A percentile compares a stretch with the other conserved stretches of the same genome.
phyloP scores from a whole-genome alignment of 208 protist species.

The Acanthamoeba culbertsoni region DNA sequence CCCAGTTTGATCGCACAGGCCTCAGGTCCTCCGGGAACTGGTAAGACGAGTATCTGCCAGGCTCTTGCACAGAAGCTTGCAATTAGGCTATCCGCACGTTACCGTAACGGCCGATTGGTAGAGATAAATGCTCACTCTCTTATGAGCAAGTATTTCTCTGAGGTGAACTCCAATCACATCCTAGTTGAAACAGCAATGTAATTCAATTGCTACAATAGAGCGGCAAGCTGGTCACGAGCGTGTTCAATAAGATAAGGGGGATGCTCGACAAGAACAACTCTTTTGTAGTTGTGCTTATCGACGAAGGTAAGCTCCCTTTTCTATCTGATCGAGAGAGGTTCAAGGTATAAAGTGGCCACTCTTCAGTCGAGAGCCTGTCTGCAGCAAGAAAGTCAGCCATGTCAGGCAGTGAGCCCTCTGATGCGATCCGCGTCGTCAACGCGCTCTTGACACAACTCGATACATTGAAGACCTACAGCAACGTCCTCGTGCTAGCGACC shows the following conservation, averaged over 20 bases:
- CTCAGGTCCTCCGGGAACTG: conserved; percentile 93
- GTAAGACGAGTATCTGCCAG: conserved; percentile 80
- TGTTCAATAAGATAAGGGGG: conserved; percentile 91
- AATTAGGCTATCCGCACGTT: conserved; percentile 71
- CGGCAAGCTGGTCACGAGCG: conserved; percentile 94
- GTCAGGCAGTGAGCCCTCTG: conserved; percentile 92
- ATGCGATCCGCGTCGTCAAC: conserved; percentile 93
- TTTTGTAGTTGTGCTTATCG: conserved; percentile 91
- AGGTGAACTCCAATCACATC: neutral
- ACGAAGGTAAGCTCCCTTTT: conserved; percentile 70
- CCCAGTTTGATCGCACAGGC: conserved; percentile 75
- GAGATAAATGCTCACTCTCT: conserved; percentile 95
- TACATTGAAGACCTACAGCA: conserved; percentile 85
- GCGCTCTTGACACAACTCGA: conserved; percentile 97
- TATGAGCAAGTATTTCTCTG: conserved; percentile 93
- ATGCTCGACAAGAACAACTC: conserved; percentile 81
- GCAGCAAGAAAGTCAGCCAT: conserved; percentile 89
- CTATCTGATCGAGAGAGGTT: neutral
- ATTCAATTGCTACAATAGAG: conserved; percentile 80
- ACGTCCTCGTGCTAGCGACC: conserved; percentile 94
- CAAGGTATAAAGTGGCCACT: conserved; percentile 53
- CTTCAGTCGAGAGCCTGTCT: conserved; percentile 92
- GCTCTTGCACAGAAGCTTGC: conserved; percentile 87
- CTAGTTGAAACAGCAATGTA: neutral
- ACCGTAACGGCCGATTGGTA: conserved; percentile 80